Evolutionary conservation across 208 protist species (phyloP).

Genomic region (Crithidia thermophila): DNA sequence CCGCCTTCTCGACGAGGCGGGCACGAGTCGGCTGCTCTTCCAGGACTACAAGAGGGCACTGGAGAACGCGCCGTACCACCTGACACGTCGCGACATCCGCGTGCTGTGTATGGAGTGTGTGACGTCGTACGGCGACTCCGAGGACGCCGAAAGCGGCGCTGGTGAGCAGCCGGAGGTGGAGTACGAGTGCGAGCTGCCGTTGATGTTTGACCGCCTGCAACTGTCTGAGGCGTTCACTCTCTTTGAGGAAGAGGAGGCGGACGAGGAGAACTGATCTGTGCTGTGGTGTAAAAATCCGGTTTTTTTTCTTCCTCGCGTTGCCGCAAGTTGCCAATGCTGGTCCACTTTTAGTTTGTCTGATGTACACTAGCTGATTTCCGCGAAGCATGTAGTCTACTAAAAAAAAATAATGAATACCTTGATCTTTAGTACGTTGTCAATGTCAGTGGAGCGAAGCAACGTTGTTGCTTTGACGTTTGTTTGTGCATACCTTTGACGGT

Average conservation of each 20-base stretch:
- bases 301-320: not conserved
- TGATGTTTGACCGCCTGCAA: conserved; percentile 78
- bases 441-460: no score
- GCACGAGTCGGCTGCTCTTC: conserved; percentile 62
- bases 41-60: conserved; percentile 66
- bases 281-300: not conserved
- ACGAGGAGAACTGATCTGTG: conserved; percentile 4
- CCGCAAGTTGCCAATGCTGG: no score
- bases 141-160: conserved; percentile 6
- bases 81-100: conserved; percentile 82
- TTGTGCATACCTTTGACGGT: no score
- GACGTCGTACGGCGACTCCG: conserved; percentile 26
- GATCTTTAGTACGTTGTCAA: no score
- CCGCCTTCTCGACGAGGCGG: conserved; percentile 59
- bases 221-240: conserved; percentile 70
- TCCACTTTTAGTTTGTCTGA: no score
- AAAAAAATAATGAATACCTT: no score
- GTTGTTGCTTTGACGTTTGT: no score
- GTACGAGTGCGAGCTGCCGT: conserved; percentile 72
- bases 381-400: no score
- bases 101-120: conserved; percentile 72
- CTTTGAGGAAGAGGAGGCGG: conserved; percentile 52
- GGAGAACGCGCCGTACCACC: conserved; percentile 73
- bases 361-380: no score
- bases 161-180: conserved; percentile 43